Evolutionary conservation across 495 filamentous ascomycete genomes (phyloP).

Genomic region (Penicilliopsis zonata): DNA sequence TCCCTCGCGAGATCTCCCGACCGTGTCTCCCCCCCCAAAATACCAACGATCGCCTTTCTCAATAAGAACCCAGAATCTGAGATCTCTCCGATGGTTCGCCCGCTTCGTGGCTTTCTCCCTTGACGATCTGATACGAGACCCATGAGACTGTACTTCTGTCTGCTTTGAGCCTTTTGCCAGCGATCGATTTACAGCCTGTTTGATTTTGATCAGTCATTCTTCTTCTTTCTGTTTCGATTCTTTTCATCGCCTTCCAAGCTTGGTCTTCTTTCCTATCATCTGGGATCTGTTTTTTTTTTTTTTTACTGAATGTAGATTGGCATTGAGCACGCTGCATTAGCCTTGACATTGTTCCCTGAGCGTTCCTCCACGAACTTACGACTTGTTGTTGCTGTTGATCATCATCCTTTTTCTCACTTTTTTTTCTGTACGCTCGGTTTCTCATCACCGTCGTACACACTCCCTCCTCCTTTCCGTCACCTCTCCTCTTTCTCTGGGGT

Average conservation of each 20-base stretch:
- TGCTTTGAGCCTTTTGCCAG: conserved; percentile 18
- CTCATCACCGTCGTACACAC: conserved; percentile 8
- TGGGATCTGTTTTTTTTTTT: conserved; percentile 6
- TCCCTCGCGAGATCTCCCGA: background rate
- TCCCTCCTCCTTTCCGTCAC: conserved; percentile 12
- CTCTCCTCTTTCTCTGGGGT: conserved; percentile 17
- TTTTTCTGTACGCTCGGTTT: background rate
- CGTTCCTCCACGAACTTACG: conserved; percentile 11
- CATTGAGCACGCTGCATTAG: conserved; percentile 5
- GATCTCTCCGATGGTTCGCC: conserved; percentile 14
- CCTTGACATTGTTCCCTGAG: conserved; percentile 11
- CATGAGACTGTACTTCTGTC: conserved; percentile 32
- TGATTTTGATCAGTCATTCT: conserved; percentile 8
- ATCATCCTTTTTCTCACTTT: conserved; percentile 1
- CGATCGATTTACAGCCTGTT: conserved; percentile 15
- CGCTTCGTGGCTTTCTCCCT: conserved; percentile 18
- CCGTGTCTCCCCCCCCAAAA: background rate
- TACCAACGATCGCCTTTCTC: background rate
- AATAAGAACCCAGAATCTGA: too few relatives aligned
- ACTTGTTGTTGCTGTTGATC: background rate
- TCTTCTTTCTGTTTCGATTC: conserved; percentile 6
- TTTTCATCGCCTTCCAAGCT: conserved; percentile 4
- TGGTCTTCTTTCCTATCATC: too few relatives aligned
- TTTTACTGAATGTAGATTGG: conserved; percentile 10
- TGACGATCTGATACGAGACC: conserved; percentile 50